These are phyloP conservation scores for Chamaecrista fasciculata DNA, from an alignment of 306 rosid species.

Conservation along the genomic window DNA sequence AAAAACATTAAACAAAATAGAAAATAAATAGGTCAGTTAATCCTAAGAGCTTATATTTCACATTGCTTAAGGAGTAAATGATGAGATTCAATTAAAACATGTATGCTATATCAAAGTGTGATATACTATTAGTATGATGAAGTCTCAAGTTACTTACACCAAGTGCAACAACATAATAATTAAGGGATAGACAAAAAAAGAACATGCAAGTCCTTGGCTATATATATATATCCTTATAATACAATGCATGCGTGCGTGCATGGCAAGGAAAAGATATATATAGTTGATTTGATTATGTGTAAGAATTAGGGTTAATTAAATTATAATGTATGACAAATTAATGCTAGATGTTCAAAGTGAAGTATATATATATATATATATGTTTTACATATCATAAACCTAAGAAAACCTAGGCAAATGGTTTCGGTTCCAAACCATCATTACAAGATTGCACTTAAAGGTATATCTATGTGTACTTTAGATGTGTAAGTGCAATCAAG, in stretches of 20 bases:
- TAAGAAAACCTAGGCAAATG: slow-evolving; percentile 25
- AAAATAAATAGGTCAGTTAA: background rate
- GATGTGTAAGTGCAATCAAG: slow-evolving; percentile 30
- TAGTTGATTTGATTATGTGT: background rate
- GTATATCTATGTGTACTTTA: slow-evolving; percentile 33
- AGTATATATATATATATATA: background rate
- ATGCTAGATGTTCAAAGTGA: slow-evolving; percentile 27
- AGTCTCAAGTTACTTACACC: slow-evolving; percentile 42
- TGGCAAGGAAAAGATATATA: slow-evolving; percentile 33
- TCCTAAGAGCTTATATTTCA: background rate
- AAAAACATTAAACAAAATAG: background rate
- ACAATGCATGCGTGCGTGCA: slow-evolving; percentile 43
- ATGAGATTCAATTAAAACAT: background rate
- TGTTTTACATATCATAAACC: slow-evolving; percentile 8
- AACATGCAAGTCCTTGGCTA: background rate
- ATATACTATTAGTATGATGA: slow-evolving; percentile 21
- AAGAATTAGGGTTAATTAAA: background rate
- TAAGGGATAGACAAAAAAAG: slow-evolving; percentile 24
- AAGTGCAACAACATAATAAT: slow-evolving; percentile 31
- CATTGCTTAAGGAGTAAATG: background rate
- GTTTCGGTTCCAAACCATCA: slow-evolving; percentile 31
- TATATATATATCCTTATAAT: background rate
- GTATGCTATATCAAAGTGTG: background rate
- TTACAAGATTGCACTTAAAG: slow-evolving; percentile 42
- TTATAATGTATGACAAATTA: background rate